Percentiles rank a stretch among this genome's conserved stretches.
phyloP scores from a whole-genome alignment of 2,329 filamentous ascomycete species.

The Mycogone perniciosa region DNA sequence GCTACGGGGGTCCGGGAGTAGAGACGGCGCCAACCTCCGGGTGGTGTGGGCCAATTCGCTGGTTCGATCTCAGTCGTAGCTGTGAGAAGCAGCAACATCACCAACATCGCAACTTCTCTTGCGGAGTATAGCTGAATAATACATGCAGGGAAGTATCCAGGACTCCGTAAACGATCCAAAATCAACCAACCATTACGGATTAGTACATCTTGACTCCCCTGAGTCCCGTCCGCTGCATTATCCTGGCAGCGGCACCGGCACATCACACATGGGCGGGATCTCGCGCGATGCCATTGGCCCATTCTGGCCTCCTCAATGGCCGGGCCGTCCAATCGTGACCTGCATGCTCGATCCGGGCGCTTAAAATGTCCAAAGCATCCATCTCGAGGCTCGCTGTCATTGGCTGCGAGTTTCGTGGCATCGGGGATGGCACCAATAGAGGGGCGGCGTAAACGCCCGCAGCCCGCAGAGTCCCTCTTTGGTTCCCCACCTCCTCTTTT shows the following conservation, averaged over 20 bases:
- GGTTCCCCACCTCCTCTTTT: slow-evolving; percentile 5
- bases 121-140: too few species aligned
- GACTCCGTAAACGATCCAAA: too few species aligned
- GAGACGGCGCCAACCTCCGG: too few species aligned
- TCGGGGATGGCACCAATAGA: slow-evolving; percentile 8
- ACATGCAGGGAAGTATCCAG: too few species aligned
- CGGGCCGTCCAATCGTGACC: slow-evolving; percentile 22
- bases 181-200: too few species aligned
- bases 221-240: not conserved
- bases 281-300: slow-evolving; percentile 20
- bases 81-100: too few species aligned
- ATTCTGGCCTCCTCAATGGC: slow-evolving; percentile 14
- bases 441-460: slow-evolving; percentile 7
- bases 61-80: too few species aligned
- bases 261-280: not conserved
- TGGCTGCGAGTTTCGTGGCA: slow-evolving; percentile 16
- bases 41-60: too few species aligned
- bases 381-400: slow-evolving; percentile 18
- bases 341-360: slow-evolving; percentile 24
- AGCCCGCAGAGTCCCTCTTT: slow-evolving; percentile 1
- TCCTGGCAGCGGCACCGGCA: not conserved
- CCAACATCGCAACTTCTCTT: too few species aligned
- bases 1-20: too few species aligned
- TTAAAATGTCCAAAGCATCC: slow-evolving; percentile 20
- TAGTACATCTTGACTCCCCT: too few species aligned